These are phyloP conservation scores for Saccharum officinarum DNA, from an alignment of 176 grass and related monocot species.

Conservation along the genomic window DNA sequence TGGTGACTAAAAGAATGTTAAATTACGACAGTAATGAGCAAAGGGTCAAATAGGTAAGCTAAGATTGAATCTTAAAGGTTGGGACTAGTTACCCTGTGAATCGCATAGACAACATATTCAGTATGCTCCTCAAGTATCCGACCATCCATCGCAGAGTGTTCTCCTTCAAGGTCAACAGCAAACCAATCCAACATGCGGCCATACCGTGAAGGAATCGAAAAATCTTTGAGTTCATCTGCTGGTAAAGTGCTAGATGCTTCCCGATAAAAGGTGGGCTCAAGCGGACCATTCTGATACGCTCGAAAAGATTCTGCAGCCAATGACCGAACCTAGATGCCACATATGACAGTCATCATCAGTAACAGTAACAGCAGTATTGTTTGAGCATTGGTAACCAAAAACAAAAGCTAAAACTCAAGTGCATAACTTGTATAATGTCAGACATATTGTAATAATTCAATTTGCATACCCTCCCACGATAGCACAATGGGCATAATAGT, in stretches of 20 bases:
- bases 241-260: slow-evolving; percentile 57
- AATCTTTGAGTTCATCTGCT: slow-evolving; percentile 48
- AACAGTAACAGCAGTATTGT: slow-evolving; percentile 16
- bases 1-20: slow-evolving; percentile 5
- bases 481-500: background rate
- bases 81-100: slow-evolving; percentile 71
- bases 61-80: slow-evolving; percentile 30
- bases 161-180: slow-evolving; percentile 94
- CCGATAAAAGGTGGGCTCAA: slow-evolving; percentile 73
- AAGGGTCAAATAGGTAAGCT: background rate
- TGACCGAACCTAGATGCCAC: slow-evolving; percentile 75
- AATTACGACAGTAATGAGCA: background rate
- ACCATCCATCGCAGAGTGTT: slow-evolving; percentile 98
- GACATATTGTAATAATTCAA: slow-evolving; percentile 3
- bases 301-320: slow-evolving; percentile 87
- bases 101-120: slow-evolving; percentile 92
- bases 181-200: slow-evolving; percentile 79
- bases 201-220: slow-evolving; percentile 65
- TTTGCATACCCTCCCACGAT: slow-evolving; percentile 9
- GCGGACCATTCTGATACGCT: slow-evolving; percentile 90
- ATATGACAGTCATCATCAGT: slow-evolving; percentile 7
- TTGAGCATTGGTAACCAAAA: slow-evolving; percentile 4
- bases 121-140: slow-evolving; percentile 93
- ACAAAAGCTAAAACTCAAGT: slow-evolving; percentile 8
- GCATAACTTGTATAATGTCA: background rate